phyloP scores from a whole-genome alignment of 257 asterid genomes.

The Craterostigma plantagineum region DNA sequence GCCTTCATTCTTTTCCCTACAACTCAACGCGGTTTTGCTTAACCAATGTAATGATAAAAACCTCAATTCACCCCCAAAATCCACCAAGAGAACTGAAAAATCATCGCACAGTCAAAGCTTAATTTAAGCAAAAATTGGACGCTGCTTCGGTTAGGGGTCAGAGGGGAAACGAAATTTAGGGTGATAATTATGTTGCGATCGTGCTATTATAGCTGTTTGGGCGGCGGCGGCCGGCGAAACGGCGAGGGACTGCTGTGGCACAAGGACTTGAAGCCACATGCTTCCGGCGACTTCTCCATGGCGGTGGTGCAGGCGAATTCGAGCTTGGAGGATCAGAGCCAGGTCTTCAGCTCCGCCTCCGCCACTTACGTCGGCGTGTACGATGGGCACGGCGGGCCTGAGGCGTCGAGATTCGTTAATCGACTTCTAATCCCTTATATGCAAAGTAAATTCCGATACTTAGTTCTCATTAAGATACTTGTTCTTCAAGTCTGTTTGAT shows the following conservation, averaged over 20 bases:
- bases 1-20: too few species aligned
- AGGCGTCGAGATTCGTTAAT: constrained; percentile 88
- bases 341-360: constrained; percentile 69
- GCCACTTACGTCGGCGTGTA: constrained; percentile 87
- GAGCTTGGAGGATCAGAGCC: constrained; percentile 79
- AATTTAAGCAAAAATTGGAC: too few species aligned
- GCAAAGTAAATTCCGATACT: constrained; percentile 24
- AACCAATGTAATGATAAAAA: too few species aligned
- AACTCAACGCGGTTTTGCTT: too few species aligned
- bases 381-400: constrained; percentile 98
- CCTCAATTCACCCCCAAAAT: too few species aligned
- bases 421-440: constrained; percentile 62
- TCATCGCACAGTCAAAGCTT: too few species aligned
- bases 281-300: constrained; percentile 77
- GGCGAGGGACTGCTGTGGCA: constrained; percentile 78
- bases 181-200: constrained; percentile 48
- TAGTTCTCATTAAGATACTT: not conserved
- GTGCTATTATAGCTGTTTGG: constrained; percentile 38
- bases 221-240: constrained; percentile 20
- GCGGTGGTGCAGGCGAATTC: constrained; percentile 96
- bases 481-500: not conserved
- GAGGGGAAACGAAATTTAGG: too few species aligned
- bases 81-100: too few species aligned
- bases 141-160: too few species aligned
- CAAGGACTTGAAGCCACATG: constrained; percentile 66